These are phyloP conservation scores for Volvox carteri DNA, from an alignment of 163 green algal genomes.

Conservation along the genomic window DNA sequence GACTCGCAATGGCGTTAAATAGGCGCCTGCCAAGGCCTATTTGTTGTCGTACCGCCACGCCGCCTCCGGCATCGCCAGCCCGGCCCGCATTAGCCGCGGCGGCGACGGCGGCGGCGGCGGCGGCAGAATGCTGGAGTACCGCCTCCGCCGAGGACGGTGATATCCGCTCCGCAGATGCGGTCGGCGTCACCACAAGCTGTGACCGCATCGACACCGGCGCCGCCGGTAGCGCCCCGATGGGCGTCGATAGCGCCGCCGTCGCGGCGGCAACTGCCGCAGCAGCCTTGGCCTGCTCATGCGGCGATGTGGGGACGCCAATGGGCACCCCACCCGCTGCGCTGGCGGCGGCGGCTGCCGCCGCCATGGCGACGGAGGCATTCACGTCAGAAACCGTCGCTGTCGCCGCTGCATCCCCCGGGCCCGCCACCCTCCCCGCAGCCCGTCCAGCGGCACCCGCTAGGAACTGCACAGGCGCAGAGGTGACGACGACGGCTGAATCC, in stretches of 20 bases:
- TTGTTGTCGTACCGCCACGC: background rate
- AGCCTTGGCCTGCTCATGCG: slow-evolving; percentile 11
- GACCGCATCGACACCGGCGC: background rate
- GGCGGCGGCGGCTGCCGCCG: background rate
- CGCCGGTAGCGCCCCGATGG: background rate
- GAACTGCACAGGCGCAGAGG: background rate
- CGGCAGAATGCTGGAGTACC: background rate
- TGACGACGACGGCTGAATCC: background rate
- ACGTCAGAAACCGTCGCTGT: background rate
- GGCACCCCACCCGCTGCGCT: background rate
- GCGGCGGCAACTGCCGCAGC: background rate
- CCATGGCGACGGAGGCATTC: background rate
- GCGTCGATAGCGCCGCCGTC: background rate
- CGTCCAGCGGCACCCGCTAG: background rate
- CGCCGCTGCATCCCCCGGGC: background rate
- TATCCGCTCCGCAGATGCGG: background rate
- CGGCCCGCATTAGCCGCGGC: background rate
- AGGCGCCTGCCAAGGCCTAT: slow-evolving; percentile 28
- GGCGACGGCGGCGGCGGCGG: background rate
- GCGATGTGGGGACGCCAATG: background rate
- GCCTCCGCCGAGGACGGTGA: background rate
- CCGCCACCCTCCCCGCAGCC: background rate
- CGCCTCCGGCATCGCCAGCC: background rate
- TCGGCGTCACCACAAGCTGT: background rate
- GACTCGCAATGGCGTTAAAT: slow-evolving; percentile 19